Evolutionary conservation across 2,329 filamentous ascomycete genomes (phyloP).

Genomic region (Trichothecium roseum): DNA sequence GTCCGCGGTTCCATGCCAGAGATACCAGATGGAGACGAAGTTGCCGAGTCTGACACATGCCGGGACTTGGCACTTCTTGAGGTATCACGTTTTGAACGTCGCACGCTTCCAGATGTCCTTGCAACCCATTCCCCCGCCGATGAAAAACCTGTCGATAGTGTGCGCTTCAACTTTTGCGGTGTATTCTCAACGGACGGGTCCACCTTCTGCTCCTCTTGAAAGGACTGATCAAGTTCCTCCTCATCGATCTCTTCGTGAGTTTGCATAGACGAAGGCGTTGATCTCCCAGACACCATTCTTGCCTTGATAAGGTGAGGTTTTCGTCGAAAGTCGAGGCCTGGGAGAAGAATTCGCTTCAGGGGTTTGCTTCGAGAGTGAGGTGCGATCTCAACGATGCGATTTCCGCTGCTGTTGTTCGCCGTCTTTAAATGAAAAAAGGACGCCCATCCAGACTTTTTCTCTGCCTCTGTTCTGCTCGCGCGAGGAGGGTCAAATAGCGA

Average conservation of each 20-base stretch:
- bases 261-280: conserved; percentile 10
- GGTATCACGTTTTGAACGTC: conserved; percentile 39
- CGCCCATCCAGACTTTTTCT: conserved; percentile 28
- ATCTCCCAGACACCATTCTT: conserved; percentile 20
- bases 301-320: conserved; percentile 25
- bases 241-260: conserved; percentile 13
- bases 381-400: conserved; percentile 16
- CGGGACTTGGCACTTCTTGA: conserved; percentile 33
- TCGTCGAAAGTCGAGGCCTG: conserved; percentile 6
- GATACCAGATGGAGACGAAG: conserved; percentile 14
- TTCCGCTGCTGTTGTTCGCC: conserved; percentile 13
- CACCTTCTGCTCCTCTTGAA: conserved; percentile 7
- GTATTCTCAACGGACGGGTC: conserved; percentile 23
- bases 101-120: conserved; percentile 42
- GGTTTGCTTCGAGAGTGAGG: conserved; percentile 11
- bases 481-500: conserved; percentile 8
- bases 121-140: conserved; percentile 47
- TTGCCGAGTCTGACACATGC: conserved; percentile 42
- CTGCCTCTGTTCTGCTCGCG: conserved; percentile 9
- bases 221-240: conserved; percentile 6
- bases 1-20: conserved; percentile 15
- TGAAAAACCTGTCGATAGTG: conserved; percentile 49
- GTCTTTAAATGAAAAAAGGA: conserved; percentile 45
- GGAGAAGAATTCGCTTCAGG: conserved; percentile 17
- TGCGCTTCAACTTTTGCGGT: conserved; percentile 35